Evolutionary conservation across 139 green algal species (phyloP).

Genomic region (Micractinium conductrix): DNA sequence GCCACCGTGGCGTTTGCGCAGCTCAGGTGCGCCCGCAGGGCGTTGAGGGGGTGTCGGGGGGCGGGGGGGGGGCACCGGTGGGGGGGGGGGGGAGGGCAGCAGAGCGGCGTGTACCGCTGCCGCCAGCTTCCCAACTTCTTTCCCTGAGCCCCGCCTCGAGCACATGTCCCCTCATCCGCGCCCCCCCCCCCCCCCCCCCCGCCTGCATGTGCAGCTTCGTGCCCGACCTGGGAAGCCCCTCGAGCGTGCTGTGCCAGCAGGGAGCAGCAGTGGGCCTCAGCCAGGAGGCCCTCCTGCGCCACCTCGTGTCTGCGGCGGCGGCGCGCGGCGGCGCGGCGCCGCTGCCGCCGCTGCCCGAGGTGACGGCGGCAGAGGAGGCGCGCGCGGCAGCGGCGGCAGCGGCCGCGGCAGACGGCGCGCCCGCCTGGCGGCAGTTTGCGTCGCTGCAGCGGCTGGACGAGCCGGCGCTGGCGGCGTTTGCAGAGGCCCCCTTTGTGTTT

Average conservation of each 20-base stretch:
- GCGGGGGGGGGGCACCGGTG: too few relatives aligned
- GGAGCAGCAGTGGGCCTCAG: constrained; percentile 20
- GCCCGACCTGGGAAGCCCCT: constrained; percentile 20
- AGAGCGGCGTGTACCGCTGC: background rate
- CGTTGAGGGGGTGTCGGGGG: too few relatives aligned
- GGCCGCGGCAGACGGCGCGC: background rate
- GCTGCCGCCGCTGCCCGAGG: constrained; percentile 32
- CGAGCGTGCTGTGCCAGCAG: constrained; percentile 25
- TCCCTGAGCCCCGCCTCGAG: background rate
- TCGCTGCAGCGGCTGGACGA: background rate
- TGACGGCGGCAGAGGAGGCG: background rate
- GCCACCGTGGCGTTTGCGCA: constrained; percentile 6
- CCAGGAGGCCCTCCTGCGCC: constrained; percentile 14
- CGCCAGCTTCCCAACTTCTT: background rate
- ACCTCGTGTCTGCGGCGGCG: constrained; percentile 31
- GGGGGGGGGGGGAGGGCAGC: too few relatives aligned
- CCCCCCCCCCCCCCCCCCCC: background rate
- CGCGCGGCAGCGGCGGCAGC: background rate
- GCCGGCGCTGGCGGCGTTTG: background rate
- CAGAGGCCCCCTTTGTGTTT: background rate
- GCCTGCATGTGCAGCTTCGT: background rate
- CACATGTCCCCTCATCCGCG: background rate
- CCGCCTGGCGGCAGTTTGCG: background rate
- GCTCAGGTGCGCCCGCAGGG: constrained; percentile 17
- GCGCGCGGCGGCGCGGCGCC: background rate